These are phyloP conservation scores for Choanephora cucurbitarum DNA, from an alignment of 371 early-diverging fungal species.

Conservation along the genomic window DNA sequence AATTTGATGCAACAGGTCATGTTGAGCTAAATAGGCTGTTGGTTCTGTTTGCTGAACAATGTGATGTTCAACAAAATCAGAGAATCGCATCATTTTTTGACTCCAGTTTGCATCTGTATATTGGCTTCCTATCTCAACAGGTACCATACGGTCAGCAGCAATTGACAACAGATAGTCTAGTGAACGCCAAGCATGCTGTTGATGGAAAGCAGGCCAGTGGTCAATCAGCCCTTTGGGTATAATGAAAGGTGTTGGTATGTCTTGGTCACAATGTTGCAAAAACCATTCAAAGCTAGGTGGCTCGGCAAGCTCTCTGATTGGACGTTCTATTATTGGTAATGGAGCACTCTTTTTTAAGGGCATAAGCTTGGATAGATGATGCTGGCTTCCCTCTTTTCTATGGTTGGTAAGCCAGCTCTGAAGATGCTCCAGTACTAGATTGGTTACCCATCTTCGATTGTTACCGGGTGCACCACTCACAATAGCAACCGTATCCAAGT, in stretches of 20 bases:
- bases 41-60: slow-evolving; percentile 25
- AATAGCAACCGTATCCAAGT: slow-evolving; percentile 53
- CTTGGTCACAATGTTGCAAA: slow-evolving; percentile 18
- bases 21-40: slow-evolving; percentile 86
- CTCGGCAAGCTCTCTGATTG: slow-evolving; percentile 19
- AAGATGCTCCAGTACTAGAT: slow-evolving; percentile 36
- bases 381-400: slow-evolving; percentile 1
- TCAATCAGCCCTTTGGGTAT: slow-evolving; percentile 53
- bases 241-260: slow-evolving; percentile 44
- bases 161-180: slow-evolving; percentile 59
- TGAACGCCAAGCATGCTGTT: slow-evolving; percentile 61
- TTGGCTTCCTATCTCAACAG: slow-evolving; percentile 81
- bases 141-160: slow-evolving; percentile 79
- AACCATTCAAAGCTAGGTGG: slow-evolving; percentile 28
- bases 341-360: not conserved
- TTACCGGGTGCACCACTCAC: slow-evolving; percentile 60
- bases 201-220: slow-evolving; percentile 75
- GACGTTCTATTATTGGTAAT: slow-evolving; percentile 15
- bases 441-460: slow-evolving; percentile 28
- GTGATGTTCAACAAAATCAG: slow-evolving; percentile 66
- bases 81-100: slow-evolving; percentile 75
- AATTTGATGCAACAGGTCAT: slow-evolving; percentile 84
- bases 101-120: slow-evolving; percentile 83
- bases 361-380: not conserved
- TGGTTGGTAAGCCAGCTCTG: slow-evolving; percentile 18